A percentile compares a stretch with the other conserved stretches of the same genome.
Conservation (phyloP, 495 filamentous ascomycete species). For the Neurospora sublineolata region DNA sequence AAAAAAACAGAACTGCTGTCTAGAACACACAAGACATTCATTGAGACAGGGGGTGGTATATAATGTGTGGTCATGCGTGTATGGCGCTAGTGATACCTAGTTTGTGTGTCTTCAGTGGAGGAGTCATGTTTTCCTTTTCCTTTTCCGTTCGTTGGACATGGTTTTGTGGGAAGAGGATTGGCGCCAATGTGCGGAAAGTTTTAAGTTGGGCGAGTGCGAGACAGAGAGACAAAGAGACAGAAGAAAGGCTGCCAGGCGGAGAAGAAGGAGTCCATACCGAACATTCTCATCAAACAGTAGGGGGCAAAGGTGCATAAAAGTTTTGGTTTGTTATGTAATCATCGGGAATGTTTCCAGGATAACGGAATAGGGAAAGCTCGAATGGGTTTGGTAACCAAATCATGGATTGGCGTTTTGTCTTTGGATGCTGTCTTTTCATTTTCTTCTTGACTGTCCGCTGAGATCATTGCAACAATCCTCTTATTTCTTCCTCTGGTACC, state of each 20-base stretch:
- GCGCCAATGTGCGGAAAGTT: background rate
- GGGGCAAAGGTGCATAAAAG: background rate
- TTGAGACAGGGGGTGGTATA: background rate
- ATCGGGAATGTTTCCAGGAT: background rate
- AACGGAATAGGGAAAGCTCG: background rate
- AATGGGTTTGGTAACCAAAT: background rate
- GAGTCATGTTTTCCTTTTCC: background rate
- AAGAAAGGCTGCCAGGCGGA: background rate
- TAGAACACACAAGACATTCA: constrained; percentile 4
- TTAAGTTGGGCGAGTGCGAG: background rate
- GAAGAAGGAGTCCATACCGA: background rate
- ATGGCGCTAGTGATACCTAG: background rate
- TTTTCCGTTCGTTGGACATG: background rate
- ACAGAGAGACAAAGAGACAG: background rate
- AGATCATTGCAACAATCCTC: background rate
- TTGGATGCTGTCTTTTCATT: background rate
- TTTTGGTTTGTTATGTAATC: background rate
- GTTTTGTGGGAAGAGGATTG: background rate
- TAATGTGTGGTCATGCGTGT: background rate
- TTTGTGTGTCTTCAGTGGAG: background rate
- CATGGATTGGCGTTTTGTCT: background rate
- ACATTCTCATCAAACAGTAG: background rate
- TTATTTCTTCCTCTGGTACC: background rate
- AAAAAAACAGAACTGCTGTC: background rate
- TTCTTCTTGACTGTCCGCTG: background rate